Base-by-base conservation (phyloP, 331 rosid species). In the Malus hybrid region DNA sequence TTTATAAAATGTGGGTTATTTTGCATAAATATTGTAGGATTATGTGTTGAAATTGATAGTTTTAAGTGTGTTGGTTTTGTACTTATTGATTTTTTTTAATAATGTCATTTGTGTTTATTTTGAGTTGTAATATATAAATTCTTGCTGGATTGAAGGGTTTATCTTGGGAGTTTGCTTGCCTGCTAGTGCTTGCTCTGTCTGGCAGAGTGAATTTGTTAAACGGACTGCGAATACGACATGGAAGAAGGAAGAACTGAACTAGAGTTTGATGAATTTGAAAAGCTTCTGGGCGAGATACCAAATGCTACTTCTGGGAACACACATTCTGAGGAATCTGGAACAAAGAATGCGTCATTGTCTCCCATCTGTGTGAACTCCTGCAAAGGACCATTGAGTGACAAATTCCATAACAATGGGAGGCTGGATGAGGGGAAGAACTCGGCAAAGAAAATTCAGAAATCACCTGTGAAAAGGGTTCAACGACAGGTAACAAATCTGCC, bases 231-330 rank as follows among this genome's bases (percentile, higher is more conserved):
- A 16, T 34, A 22, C 48, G 6, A 69, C 42, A 83, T 88, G 92
- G 87, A 81, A 63, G 79, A 55, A 34, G 75, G 70, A 54, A 63
- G 78, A 76, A 81, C 46, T 64, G 82, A 75, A 67, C 61, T 71
- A 4, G 82, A 88, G 76, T 81, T 71, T 54, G 88, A 85, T 54
- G 91, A 88, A 65, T 46, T 88, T 33, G 88, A 82, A 67, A 83
- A 63, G 68, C 83, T 83, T 54, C 84, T 85, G 15, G 85, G 88
- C 15, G 88, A 88, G 80, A 77, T 88, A 75, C 89, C 89, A 22
- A 81, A 74, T 64, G 86, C 72, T 46, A 84, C 81, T 67, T 81
- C 81, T 46, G 81, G 76, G 19, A 83, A 69, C 71, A 60, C 87
- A 73, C 81, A 75, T 65, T 71, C 56, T 29, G 84, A 75, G 22